A percentile compares a stretch with the other conserved stretches of the same genome.
These are phyloP conservation scores for Chlamydomonas sp. DNA, from an alignment of 139 green algal species.

Conservation along the genomic window DNA sequence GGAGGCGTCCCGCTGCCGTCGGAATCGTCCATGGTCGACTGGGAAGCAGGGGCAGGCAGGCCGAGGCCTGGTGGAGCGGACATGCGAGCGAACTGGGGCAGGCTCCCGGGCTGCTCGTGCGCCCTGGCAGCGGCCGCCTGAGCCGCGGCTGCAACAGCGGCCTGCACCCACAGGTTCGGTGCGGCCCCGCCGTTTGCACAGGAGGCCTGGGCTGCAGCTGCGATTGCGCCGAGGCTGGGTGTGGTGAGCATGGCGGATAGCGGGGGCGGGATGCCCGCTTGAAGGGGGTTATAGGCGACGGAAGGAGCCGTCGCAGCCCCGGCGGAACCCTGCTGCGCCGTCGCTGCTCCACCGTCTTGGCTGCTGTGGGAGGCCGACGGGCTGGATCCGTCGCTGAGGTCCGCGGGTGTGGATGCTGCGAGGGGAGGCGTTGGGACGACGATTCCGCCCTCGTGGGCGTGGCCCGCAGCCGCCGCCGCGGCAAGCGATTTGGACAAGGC, in stretches of 20 bases:
- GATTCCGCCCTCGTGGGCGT: neutral
- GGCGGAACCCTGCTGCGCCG: neutral
- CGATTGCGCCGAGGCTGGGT: conserved; percentile 2
- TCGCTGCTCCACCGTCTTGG: neutral
- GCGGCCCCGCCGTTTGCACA: neutral
- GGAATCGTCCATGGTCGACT: too few species aligned
- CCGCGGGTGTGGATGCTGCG: neutral
- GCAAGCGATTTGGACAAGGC: too few species aligned
- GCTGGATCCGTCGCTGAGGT: conserved; percentile 27
- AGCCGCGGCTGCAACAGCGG: neutral
- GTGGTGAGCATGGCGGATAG: neutral
- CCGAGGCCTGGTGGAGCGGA: too few species aligned
- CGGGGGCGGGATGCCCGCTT: too few species aligned
- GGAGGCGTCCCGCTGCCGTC: too few species aligned
- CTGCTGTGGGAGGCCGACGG: conserved; percentile 14
- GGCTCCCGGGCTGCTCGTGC: too few species aligned
- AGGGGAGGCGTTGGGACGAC: conserved; percentile 25
- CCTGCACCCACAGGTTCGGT: conserved; percentile 10
- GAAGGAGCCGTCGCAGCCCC: neutral
- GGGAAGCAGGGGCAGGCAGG: too few species aligned
- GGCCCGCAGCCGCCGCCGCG: neutral
- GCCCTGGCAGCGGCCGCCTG: neutral
- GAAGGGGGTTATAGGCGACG: neutral
- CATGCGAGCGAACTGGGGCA: too few species aligned
- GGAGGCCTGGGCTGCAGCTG: conserved; percentile 14